Evolutionary conservation across 2,329 filamentous ascomycete species (phyloP).

Genomic region (Fusarium sp.): DNA sequence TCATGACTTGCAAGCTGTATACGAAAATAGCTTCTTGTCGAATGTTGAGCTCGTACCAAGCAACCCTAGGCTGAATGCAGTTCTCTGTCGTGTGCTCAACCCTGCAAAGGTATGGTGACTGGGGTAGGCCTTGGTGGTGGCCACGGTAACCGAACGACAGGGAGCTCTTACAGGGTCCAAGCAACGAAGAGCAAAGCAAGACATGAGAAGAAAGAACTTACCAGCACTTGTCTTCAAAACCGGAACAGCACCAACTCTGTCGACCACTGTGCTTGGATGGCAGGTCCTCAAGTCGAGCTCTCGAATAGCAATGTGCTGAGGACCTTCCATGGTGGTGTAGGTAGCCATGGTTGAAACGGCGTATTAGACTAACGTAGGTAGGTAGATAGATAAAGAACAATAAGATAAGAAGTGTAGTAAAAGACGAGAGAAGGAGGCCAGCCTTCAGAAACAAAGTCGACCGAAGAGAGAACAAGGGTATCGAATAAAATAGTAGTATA

Average conservation of each 20-base stretch:
- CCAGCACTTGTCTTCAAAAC: conserved; percentile 70
- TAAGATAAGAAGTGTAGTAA: conserved; percentile 16
- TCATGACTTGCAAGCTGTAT: background rate
- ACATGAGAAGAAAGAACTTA: conserved; percentile 53
- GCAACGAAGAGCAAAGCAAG: conserved; percentile 14
- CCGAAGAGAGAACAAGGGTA: conserved; percentile 25
- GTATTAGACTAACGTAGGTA: conserved; percentile 20
- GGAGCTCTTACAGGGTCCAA: conserved; percentile 26
- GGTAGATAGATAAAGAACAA: conserved; percentile 22
- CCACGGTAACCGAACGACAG: conserved; percentile 37
- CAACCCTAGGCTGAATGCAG: background rate
- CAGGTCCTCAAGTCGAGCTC: conserved; percentile 64
- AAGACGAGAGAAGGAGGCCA: conserved; percentile 41
- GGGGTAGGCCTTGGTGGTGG: conserved; percentile 31
- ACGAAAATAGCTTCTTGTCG: background rate
- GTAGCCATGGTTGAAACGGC: conserved; percentile 24
- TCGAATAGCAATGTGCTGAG: conserved; percentile 54
- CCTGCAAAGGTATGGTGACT: conserved; percentile 7
- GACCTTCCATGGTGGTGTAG: conserved; percentile 43
- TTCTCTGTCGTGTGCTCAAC: conserved; percentile 12
- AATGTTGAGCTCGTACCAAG: conserved; percentile 1
- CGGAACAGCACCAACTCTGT: conserved; percentile 67
- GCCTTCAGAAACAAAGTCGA: conserved; percentile 40
- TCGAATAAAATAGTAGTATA: conserved; percentile 21
- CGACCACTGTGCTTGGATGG: conserved; percentile 60